These are phyloP conservation scores for Trichosporon faecale DNA, from an alignment of 1,284 basidiomycete species.

Conservation along the genomic window DNA sequence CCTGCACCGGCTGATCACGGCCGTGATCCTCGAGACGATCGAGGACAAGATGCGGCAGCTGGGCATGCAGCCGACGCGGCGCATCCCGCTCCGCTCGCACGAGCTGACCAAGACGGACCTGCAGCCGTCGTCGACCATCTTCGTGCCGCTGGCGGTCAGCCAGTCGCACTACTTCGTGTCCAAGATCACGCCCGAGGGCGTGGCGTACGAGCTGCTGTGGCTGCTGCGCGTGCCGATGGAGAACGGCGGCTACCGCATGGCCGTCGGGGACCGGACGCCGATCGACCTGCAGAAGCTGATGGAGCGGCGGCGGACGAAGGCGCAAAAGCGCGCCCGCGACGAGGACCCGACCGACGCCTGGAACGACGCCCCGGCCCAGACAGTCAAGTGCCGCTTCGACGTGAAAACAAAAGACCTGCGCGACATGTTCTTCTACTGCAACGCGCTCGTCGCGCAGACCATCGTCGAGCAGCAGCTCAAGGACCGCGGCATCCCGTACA, in stretches of 20 bases:
- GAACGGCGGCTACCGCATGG: conserved; percentile 36
- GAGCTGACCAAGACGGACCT: conserved; percentile 44
- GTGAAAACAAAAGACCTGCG: conserved; percentile 41
- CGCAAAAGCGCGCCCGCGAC: conserved; percentile 15
- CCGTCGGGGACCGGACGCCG: conserved; percentile 35
- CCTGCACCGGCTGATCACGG: conserved; percentile 37
- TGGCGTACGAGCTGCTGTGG: conserved; percentile 44
- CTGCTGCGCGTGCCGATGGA: conserved; percentile 37
- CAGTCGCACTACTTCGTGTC: conserved; percentile 41
- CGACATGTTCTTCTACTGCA: conserved; percentile 44
- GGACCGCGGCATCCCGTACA: conserved; percentile 71
- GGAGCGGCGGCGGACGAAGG: conserved; percentile 26
- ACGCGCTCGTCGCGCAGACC: conserved; percentile 80
- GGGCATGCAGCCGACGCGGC: conserved; percentile 38
- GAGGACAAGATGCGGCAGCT: conserved; percentile 43
- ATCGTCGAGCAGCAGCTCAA: conserved; percentile 86
- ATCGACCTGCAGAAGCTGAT: conserved; percentile 33
- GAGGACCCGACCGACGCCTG: background rate
- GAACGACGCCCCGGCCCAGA: background rate
- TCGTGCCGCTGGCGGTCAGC: conserved; percentile 41
- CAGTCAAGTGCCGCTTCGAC: conserved; percentile 30
- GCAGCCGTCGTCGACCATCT: conserved; percentile 40
- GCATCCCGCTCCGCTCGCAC: conserved; percentile 39
- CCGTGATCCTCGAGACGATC: conserved; percentile 44
- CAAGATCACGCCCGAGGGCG: conserved; percentile 32